Conservation (phyloP, 1,284 basidiomycete genomes). For the Puccinia horiana region DNA sequence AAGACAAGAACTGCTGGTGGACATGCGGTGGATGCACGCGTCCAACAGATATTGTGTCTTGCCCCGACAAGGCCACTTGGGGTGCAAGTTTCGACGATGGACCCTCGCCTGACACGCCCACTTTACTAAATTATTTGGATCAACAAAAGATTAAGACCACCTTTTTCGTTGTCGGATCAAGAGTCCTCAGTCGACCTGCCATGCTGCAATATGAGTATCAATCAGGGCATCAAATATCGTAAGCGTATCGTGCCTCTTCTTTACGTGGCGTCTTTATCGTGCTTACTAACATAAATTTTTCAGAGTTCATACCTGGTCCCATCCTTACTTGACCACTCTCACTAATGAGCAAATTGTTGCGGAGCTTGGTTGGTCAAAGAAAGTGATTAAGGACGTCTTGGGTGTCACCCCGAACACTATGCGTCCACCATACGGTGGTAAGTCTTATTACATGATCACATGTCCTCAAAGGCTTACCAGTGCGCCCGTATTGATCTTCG, state of each 20-base stretch:
- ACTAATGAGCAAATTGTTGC: slow-evolving; percentile 86
- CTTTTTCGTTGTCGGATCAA: slow-evolving; percentile 90
- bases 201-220: slow-evolving; percentile 83
- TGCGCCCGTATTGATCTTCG: slow-evolving; percentile 52
- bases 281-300: slow-evolving; percentile 53
- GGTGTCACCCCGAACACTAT: slow-evolving; percentile 79
- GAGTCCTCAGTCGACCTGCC: slow-evolving; percentile 75
- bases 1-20: slow-evolving; percentile 75
- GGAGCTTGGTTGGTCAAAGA: slow-evolving; percentile 80
- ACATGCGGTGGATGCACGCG: slow-evolving; percentile 78
- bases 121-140: slow-evolving; percentile 69
- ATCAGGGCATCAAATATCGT: slow-evolving; percentile 55
- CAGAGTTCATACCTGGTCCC: slow-evolving; percentile 63
- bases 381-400: slow-evolving; percentile 45
- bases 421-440: slow-evolving; percentile 65
- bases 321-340: slow-evolving; percentile 70
- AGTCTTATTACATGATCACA: background rate
- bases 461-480: background rate
- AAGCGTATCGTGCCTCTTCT: background rate
- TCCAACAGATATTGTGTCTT: slow-evolving; percentile 71
- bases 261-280: slow-evolving; percentile 56
- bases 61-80: slow-evolving; percentile 77
- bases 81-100: slow-evolving; percentile 62
- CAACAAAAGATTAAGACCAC: slow-evolving; percentile 72
- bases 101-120: slow-evolving; percentile 46